Base-by-base conservation (phyloP, 495 filamentous ascomycete species). In the Talaromyces proteolyticus region DNA sequence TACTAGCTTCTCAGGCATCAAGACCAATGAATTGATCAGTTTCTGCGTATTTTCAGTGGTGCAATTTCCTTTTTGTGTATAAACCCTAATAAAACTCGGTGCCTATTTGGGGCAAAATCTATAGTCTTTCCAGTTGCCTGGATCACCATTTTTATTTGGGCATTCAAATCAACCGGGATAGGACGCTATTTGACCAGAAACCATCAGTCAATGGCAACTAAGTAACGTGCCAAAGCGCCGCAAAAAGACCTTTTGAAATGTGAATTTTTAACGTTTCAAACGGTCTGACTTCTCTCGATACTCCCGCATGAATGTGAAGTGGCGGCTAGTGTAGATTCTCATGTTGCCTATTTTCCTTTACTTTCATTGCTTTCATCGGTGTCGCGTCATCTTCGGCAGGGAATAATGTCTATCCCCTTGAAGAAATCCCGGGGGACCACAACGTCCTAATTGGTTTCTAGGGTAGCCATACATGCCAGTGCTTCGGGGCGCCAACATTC, bases 21-120 rank as follows among this genome's bases (percentile, higher is more conserved):
- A 77, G 12, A 84, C 79, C 1, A 74, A 79, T 52, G 77, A 77
- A 10, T 82, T 89, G 76, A 62, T 85, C 45, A 75, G 70, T 6
- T 87, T 81, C 52, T 69, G 87, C 44, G 55, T 89, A 8, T 89
- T 72, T 49, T 76, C 62, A 58, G 25, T 74, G 16, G 22, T 69
- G 10, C 70, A 75, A 52, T 52, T 77, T 29, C 73, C 73, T 1
- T 75, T 44, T 60, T 77, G 1, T 75, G 66, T 46, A 60, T 77
- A 39, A 63, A 71, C 46, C 71, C 72, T 23, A 70, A 74, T 44
- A 64, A 59, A 16, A 57, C 72, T 5, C 69, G 73, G 17, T 75
- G 68, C 62, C 49, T 77, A 44, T 75, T 77, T 47, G 53, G 69
- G 7, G 61, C 64, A 36, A 77, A 77, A 47, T 64, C 65, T 0